A percentile compares a stretch with the other conserved stretches of the same genome.
Evolutionary conservation across 495 filamentous ascomycete species (phyloP).

Genomic region (Trichoderma parareesei): DNA sequence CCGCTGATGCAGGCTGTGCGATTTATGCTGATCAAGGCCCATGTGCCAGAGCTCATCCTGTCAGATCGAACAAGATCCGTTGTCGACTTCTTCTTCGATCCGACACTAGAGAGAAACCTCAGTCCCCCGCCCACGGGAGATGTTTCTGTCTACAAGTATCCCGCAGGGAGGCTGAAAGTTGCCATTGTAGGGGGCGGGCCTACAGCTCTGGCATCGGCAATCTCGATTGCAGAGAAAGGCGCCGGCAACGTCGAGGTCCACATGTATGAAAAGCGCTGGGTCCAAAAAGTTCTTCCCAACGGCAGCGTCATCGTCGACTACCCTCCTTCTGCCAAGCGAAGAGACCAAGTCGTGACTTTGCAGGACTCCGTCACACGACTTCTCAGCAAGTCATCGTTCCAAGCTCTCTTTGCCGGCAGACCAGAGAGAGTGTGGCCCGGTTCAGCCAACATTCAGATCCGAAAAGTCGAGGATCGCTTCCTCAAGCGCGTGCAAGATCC

Average conservation of each 20-base stretch:
- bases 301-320: conserved; percentile 18
- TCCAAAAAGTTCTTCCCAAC: conserved; percentile 11
- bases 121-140: conserved; percentile 20
- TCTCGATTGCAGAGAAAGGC: conserved; percentile 30
- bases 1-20: conserved; percentile 29
- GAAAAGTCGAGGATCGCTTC: conserved; percentile 33
- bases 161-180: conserved; percentile 24
- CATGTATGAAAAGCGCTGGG: conserved; percentile 27
- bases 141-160: conserved; percentile 23
- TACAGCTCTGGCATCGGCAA: conserved; percentile 27
- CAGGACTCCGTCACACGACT: conserved; percentile 28
- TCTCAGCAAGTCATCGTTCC: conserved; percentile 20
- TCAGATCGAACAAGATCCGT: conserved; percentile 20
- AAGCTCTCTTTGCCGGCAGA: conserved; percentile 23
- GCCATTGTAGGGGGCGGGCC: conserved; percentile 30
- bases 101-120: conserved; percentile 25
- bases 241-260: conserved; percentile 24
- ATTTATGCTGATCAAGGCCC: conserved; percentile 29
- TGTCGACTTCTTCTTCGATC: conserved; percentile 33
- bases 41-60: conserved; percentile 19
- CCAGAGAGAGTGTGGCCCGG: conserved; percentile 29
- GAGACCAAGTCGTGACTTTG: conserved; percentile 29
- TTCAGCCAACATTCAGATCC: conserved; percentile 30
- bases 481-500: conserved; percentile 27
- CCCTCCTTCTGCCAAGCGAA: conserved; percentile 20